Evolutionary conservation across 768 basidiomycete genomes (phyloP), one percentile per base, ranked within the genome.

Genomic region (Tephrocybe sp.): DNA sequence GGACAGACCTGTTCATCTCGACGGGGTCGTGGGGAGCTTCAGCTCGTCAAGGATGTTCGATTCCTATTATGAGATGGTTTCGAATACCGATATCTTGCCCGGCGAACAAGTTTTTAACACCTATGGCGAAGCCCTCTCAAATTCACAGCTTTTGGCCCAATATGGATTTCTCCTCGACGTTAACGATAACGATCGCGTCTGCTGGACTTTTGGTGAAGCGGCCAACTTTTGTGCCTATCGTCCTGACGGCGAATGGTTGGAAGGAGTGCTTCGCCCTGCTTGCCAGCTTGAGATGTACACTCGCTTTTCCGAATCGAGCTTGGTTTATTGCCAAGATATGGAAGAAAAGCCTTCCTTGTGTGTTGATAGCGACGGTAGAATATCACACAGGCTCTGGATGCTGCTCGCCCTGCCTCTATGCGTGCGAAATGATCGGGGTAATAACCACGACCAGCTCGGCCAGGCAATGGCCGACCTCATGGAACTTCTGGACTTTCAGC

Each of bases 81-180:
- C 81, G 0, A 80, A 83, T 53, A 63, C 66, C 12, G 56, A 68
- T n/a, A 74, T 90, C 36, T 65, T 69, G 7, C 71, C 80, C 0
- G 67, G 68, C 34, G 69, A 71, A 9, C 83, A 92, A 51, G 72
- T 90, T 18, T 91, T 83, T 73, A 93, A 93, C 65, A 86, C 86
- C 0, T 93, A 92, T 61, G 84, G 85, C n/a, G 79, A 79, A 59
- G 67, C 70, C 3, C 69, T 90, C 32, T 71, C 73, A 15, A 91
- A 90, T 61, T 80, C 87, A 1, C 69, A 83, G 58, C 75, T 92
- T 12, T 70, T 90, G 45, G 73, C 71, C 14, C 81, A 78, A 55
- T 91, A 91, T 64, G 90, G 90, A 0, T 92, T 92, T 62, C 63
- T 73, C 23, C 73, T 91, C n/a, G 84, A 90, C 40, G 81, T 74